Evolutionary conservation across 176 grass and related monocot genomes (phyloP).

Genomic region (Avena sativa): DNA sequence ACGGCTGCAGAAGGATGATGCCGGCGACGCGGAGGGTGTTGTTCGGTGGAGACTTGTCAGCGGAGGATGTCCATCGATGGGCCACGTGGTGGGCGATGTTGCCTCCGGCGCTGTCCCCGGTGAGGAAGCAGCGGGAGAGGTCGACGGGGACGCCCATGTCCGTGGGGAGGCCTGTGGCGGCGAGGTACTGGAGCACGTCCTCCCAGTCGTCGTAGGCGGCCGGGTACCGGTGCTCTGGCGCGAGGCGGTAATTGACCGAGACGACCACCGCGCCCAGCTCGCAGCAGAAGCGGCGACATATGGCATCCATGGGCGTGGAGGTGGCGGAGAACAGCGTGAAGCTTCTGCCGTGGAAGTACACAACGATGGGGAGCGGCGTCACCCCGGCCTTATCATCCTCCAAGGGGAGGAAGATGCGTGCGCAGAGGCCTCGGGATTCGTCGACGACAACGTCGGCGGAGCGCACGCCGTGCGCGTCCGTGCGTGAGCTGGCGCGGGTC

Average conservation of each 20-base stretch:
- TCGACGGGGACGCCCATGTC: too few species aligned
- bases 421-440: slow-evolving; percentile 39
- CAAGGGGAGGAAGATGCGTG: slow-evolving; percentile 42
- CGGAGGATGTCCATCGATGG: slow-evolving; percentile 41
- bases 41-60: too few species aligned
- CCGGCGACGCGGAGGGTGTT: too few species aligned
- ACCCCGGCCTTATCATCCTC: background rate
- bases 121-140: too few species aligned
- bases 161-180: too few species aligned
- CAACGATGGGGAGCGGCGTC: background rate
- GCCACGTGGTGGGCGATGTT: slow-evolving; percentile 82
- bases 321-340: too few species aligned
- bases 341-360: too few species aligned
- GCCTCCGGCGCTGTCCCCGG: slow-evolving; percentile 5
- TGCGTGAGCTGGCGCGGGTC: slow-evolving; percentile 19
- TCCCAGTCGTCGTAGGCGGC: slow-evolving; percentile 64
- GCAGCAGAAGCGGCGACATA: slow-evolving; percentile 29
- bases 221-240: slow-evolving; percentile 63
- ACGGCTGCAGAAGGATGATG: too few species aligned
- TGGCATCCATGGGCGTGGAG: too few species aligned
- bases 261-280: background rate
- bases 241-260: slow-evolving; percentile 66
- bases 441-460: slow-evolving; percentile 25
- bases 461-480: slow-evolving; percentile 29
- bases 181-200: background rate